phyloP scores from a whole-genome alignment of 1,284 basidiomycete species.

The Chondrostereum purpureum region DNA sequence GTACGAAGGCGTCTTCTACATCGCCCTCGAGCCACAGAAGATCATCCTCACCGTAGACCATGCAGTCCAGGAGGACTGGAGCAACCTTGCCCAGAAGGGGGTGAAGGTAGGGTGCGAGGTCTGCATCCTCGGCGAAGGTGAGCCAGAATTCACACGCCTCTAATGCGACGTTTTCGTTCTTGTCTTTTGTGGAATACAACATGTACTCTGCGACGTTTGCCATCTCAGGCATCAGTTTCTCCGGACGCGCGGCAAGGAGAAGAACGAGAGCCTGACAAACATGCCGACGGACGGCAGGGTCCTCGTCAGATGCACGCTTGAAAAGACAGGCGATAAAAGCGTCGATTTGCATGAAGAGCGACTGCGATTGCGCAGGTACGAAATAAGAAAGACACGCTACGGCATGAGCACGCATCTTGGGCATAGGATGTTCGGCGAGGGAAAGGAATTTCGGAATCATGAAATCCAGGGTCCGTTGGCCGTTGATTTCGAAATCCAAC shows the following conservation, averaged over 20 bases:
- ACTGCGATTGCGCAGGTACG: slow-evolving; percentile 76
- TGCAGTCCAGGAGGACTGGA: slow-evolving; percentile 91
- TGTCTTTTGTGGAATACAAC: slow-evolving; percentile 96
- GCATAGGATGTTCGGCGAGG: slow-evolving; percentile 75
- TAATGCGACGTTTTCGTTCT: slow-evolving; percentile 89
- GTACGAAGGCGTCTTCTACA: slow-evolving; percentile 83
- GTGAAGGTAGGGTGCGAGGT: slow-evolving; percentile 77
- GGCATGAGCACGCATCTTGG: slow-evolving; percentile 90
- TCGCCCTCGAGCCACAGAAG: slow-evolving; percentile 95
- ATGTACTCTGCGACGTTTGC: slow-evolving; percentile 96
- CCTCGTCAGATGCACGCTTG: slow-evolving; percentile 90
- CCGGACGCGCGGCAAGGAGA: slow-evolving; percentile 87
- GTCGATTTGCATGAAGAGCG: slow-evolving; percentile 89
- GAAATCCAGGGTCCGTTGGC: slow-evolving; percentile 83
- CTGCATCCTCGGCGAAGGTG: slow-evolving; percentile 94
- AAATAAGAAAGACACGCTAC: slow-evolving; percentile 94
- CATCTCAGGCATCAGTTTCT: slow-evolving; percentile 97
- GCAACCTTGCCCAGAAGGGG: slow-evolving; percentile 86
- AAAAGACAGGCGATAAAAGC: slow-evolving; percentile 90
- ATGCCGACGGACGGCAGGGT: slow-evolving; percentile 87
- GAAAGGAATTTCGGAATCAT: slow-evolving; percentile 94
- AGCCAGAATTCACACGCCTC: slow-evolving; percentile 99
- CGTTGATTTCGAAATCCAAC: slow-evolving; percentile 88
- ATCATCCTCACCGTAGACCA: slow-evolving; percentile 96
- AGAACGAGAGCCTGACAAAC: slow-evolving; percentile 96